Base-by-base conservation (phyloP, 2,329 filamentous ascomycete genomes). In the Botrytis cinerea region DNA sequence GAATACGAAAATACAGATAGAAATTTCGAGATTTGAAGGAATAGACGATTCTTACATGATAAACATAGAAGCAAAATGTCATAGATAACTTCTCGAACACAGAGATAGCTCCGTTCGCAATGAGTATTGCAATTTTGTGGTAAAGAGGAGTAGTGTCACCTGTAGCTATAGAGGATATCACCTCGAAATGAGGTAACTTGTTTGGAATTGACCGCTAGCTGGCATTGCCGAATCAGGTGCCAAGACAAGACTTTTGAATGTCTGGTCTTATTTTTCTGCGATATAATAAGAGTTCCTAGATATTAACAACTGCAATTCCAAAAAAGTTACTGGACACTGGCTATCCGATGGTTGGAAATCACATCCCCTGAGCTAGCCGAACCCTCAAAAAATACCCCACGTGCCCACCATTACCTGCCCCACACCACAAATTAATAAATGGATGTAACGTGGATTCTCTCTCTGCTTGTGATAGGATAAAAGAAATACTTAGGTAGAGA, bases 311-410 rank as follows among this genome's bases (percentile, higher is more conserved):
- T 51, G 1, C 46, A 51, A 51, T n/a, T n/a, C 25, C 48, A 2
- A n/a, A 51, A n/a, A 32, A 35, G 57, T 38, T 25, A 35, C 3
- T 25, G 6, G 9, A 60, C 20, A 60, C 38, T 35, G 5, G 14
- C 12, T 35, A 35, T 35, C 35, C 48, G 7, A n/a, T 7, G 2
- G 18, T 60, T 38, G 22, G 38, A 62, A 40, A 35, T n/a, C 48
- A 54, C 35, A 9, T 51, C 69, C 69, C 69, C 69, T 71, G 45
- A 71, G 16, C 59, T 71, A 71, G 59, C 40, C 69, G 57, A 71
- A 38, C 43, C 46, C 69, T 51, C 35, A 28, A 22, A 48, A 4
- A 38, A 10, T n/a, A 60, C 25, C 40, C 40, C 68, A 35, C 35
- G 35, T 35, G 35, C 35, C 35, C 35, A 63, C 48, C 48, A 54